Evolutionary conservation across 257 asterid genomes (phyloP).

Genomic region (Linaria vulgaris): DNA sequence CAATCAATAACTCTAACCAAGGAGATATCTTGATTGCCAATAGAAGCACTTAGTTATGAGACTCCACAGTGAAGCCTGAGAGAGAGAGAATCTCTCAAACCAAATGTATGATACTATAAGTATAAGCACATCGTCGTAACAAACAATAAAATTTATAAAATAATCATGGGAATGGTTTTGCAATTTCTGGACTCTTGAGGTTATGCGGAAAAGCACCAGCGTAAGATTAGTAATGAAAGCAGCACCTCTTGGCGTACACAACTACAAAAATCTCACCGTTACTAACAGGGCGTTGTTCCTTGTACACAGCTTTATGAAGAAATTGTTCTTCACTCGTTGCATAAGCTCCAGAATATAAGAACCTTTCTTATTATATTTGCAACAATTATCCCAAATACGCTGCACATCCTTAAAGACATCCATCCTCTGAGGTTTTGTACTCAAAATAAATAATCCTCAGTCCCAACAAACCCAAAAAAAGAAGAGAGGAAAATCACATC

Average conservation of each 20-base stretch:
- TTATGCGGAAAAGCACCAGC: not conserved
- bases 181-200: not conserved
- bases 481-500: not conserved
- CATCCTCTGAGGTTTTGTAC: conserved; percentile 57
- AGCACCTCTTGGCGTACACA: not conserved
- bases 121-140: too few relatives aligned
- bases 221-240: not conserved
- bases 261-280: conserved; percentile 20
- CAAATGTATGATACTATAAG: too few relatives aligned
- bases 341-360: conserved; percentile 56
- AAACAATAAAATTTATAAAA: not conserved
- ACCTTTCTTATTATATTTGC: conserved; percentile 59
- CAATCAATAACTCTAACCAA: not conserved
- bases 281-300: conserved; percentile 37
- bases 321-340: conserved; percentile 55
- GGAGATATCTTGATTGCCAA: too few relatives aligned
- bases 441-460: conserved; percentile 55
- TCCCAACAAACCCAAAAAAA: not conserved
- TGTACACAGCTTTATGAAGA: conserved; percentile 41
- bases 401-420: conserved; percentile 54
- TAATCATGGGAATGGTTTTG: not conserved
- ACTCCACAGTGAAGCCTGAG: not conserved
- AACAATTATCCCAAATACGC: conserved; percentile 56
- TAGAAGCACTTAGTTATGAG: too few relatives aligned
- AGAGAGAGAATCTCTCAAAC: not conserved